Evolutionary conservation across 1,284 basidiomycete species (phyloP).

Genomic region (Ustilago nuda): DNA sequence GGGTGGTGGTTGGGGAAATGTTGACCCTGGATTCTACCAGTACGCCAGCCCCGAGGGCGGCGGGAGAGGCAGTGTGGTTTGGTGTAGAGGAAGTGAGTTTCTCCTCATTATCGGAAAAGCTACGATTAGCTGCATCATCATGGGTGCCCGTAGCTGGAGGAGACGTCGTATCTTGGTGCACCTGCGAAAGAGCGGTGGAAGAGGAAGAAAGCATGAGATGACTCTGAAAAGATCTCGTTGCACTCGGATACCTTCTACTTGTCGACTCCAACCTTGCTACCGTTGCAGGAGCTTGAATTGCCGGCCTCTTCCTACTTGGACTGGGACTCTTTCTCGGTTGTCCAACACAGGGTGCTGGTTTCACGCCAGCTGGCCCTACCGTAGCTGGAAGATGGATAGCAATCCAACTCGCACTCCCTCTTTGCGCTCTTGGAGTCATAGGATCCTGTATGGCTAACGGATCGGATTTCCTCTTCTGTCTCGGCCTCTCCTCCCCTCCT

Average conservation of each 20-base stretch:
- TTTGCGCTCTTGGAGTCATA: constrained; percentile 27
- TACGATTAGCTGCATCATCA: neutral
- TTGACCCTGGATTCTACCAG: constrained; percentile 47
- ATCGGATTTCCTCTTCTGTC: constrained; percentile 30
- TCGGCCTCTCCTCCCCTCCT: constrained; percentile 20
- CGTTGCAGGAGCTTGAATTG: constrained; percentile 42
- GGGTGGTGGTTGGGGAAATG: constrained; percentile 26
- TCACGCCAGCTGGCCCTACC: constrained; percentile 35
- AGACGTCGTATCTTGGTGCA: neutral
- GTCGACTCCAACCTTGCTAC: constrained; percentile 40
- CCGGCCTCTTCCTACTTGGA: constrained; percentile 58
- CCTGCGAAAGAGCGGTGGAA: neutral
- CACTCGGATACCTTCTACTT: constrained; percentile 19
- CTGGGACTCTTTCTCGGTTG: constrained; percentile 67
- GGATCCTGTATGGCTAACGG: constrained; percentile 13
- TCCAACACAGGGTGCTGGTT: constrained; percentile 67
- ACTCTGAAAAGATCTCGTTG: constrained; percentile 21
- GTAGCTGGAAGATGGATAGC: constrained; percentile 12
- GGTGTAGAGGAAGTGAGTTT: neutral
- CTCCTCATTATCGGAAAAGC: neutral
- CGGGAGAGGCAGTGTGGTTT: neutral
- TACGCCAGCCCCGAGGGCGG: constrained; percentile 14
- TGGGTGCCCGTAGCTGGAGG: neutral
- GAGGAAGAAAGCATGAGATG: constrained; percentile 22
- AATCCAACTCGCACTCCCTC: constrained; percentile 10